Conservation (phyloP, 352 stramenopile genomes). For the Blastocystis sp. region DNA sequence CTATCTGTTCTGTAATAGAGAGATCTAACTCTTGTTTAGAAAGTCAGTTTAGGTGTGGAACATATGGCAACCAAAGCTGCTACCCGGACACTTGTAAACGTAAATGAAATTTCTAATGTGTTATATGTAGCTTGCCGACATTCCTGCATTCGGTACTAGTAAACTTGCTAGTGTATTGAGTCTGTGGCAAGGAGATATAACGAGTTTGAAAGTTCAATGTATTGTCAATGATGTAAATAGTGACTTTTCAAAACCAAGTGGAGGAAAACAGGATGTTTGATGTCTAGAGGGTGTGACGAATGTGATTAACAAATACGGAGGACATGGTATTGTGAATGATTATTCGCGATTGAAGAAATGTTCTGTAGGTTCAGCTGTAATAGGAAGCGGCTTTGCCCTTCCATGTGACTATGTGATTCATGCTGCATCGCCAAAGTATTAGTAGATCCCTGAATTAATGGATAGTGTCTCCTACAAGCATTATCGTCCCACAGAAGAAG, state of each 20-base stretch:
- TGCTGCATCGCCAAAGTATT: not conserved
- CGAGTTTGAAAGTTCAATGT: conserved; percentile 13
- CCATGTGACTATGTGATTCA: conserved; percentile 30
- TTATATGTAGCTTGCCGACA: conserved; percentile 27
- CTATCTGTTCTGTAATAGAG: not conserved
- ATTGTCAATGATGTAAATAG: conserved; percentile 47
- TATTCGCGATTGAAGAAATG: conserved; percentile 11
- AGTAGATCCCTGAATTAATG: not conserved
- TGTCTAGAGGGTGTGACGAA: not conserved
- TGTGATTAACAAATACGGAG: conserved; percentile 18
- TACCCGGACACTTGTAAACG: not conserved
- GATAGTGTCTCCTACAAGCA: conserved; percentile 12
- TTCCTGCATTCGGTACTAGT: not conserved
- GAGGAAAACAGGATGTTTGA: not conserved
- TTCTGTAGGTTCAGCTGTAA: not conserved
- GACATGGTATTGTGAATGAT: conserved; percentile 3
- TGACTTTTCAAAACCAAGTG: conserved; percentile 43
- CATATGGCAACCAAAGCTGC: not conserved
- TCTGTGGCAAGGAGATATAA: conserved; percentile 18
- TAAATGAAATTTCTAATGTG: not conserved
- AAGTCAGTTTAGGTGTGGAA: not conserved
- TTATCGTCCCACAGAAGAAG: not conserved
- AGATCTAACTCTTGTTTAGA: not conserved
- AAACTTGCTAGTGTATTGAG: not conserved
- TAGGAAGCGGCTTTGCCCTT: conserved; percentile 26